Evolutionary conservation across 805 yeast species (phyloP), one percentile per base, ranked within the genome.

Genomic region (Candida pseudoglaebosa): DNA sequence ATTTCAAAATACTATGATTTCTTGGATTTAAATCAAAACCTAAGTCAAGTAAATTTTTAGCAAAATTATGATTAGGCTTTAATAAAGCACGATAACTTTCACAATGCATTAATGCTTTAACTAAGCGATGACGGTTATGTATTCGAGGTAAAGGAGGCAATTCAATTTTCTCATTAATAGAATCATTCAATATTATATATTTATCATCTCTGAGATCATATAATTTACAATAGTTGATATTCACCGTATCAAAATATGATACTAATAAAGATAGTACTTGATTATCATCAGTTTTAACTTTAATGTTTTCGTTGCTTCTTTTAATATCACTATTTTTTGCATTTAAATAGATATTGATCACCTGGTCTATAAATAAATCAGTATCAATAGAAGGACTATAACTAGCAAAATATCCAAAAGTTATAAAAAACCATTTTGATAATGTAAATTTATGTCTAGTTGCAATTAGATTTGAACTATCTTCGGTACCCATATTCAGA

Each of bases 21-120:
- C 45, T 48, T 13, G 44, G 43, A 28, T 53, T 47, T 20, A 56
- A 41, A n/a, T 46, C 48, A 17, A 51, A 53, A 10, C 49, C 56
- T 17, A 41, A 35, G 2, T 29, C 39, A 2, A 31, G 26, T 40
- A 67, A 49, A 5, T 39, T 32, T 6, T 43, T 32, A 5, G 56
- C 56, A 28, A 67, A 56, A 1, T 43, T 36, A 44, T 67, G 71
- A 5, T 47, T 44, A 7, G 62, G 52, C 12, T 43, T 43, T 7
- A 56, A 43, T 19, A 64, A 46, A 4, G 61, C 63, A 9, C 65
- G 44, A 37, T 57, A 57, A 5, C 64, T 49, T 40, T 67, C 72
- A 45, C 64, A 61, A 39, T 67, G 72, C 45, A 65, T 52, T 34
- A 67, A 56, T 0, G 67, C 58, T 41, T 61, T 61, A 5, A 59